phyloP scores from a whole-genome alignment of 768 basidiomycete genomes.

The Terana coerulea region DNA sequence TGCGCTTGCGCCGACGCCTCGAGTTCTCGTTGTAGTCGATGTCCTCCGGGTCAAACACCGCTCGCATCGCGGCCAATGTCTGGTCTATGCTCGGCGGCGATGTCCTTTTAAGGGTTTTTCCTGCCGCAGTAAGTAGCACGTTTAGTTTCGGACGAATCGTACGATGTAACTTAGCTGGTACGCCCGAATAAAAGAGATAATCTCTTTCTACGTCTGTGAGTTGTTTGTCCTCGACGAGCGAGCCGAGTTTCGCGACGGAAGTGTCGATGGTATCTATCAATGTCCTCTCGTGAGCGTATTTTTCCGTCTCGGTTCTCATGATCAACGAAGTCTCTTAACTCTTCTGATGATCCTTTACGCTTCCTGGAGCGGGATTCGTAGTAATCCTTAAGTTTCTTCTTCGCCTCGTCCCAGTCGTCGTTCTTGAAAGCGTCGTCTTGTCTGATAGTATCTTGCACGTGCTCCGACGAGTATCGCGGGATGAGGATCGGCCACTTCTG shows the following conservation, averaged over 20 bases:
- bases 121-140: not conserved
- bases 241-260: not conserved
- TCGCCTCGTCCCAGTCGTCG: slow-evolving; percentile 1
- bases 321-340: not conserved
- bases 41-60: not conserved
- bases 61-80: not conserved
- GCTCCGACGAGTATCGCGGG: not conserved
- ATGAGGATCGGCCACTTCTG: not conserved
- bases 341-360: not conserved
- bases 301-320: not conserved
- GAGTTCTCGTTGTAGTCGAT: not conserved
- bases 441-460: not conserved
- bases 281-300: not conserved
- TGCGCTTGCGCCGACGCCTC: too few species aligned
- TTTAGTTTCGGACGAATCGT: too few species aligned
- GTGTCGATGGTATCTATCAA: not conserved
- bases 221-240: not conserved
- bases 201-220: not conserved
- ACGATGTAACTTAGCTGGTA: not conserved
- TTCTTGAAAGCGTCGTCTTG: not conserved
- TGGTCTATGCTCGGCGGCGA: not conserved
- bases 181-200: not conserved
- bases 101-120: not conserved
- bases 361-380: not conserved
- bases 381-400: not conserved